Evolutionary conservation across 2,329 filamentous ascomycete species (phyloP), one percentile per base, ranked within the genome.

Genomic region (Colletotrichum higginsianum): DNA sequence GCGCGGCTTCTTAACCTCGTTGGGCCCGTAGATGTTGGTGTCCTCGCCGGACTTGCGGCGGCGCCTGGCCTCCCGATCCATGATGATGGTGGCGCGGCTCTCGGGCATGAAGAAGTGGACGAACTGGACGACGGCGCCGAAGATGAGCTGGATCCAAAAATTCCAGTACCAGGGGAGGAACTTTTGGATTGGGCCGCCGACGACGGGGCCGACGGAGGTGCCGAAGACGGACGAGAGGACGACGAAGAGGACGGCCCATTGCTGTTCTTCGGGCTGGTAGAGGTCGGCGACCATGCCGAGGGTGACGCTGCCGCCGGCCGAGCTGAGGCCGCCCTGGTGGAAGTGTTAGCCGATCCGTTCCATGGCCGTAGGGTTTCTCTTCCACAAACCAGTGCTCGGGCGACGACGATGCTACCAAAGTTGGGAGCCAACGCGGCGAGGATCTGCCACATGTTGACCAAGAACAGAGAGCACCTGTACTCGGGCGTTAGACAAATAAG

Each of bases 221-320:
- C 88, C 88, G 1, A 85, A 84, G 8, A 89, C 87, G 1, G 87
- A 89, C 1, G 87, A 88, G 26, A 89, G 78, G 6, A 91, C 87
- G 73, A 92, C 87, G 74, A 87, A 91, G 0, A 89, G 88, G 11
- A 91, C 84, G 1, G 89, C 88, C 74, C 85, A 87, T 75, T 91
- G 87, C 72, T 91, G 89, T 8, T 87, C 81, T 53, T 88, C 86
- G 0, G 88, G 81, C 61, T 86, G 82, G 79, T 86, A 91, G 84
- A 92, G 86, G 73, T 92, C 90, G 2, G 90, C 89, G 2, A 92
- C 86, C 81, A 92, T 89, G 9, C 90, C 90, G 2, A 92, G 80
- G 0, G 90, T 92, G 38, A 92, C 89, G 6, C 89, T 89, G 5
- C 90, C 90, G 64, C 90, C 90, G 6, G 89, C 90, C 2, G 89